Percentiles rank a stretch among this genome's conserved stretches.
These are phyloP conservation scores for Penicillium silybi DNA, from an alignment of 495 filamentous ascomycete species.

Conservation along the genomic window DNA sequence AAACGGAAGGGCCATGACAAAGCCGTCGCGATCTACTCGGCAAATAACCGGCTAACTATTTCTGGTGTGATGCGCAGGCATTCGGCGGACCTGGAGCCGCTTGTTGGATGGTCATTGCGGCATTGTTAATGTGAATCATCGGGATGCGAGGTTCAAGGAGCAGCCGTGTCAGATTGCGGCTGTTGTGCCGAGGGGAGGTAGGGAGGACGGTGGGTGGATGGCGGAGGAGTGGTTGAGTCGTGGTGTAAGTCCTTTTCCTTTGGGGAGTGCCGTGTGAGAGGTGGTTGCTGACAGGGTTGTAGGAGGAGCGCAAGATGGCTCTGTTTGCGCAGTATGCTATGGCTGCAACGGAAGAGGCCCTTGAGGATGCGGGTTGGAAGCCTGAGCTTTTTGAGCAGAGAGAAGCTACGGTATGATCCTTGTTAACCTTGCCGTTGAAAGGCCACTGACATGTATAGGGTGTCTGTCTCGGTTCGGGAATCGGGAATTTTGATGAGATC, in stretches of 20 bases:
- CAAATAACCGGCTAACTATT: neutral
- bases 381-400: conserved; percentile 57
- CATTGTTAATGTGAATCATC: conserved; percentile 62
- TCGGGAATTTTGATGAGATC: conserved; percentile 87
- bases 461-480: conserved; percentile 92
- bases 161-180: conserved; percentile 84
- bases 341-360: conserved; percentile 81
- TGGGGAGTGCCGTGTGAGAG: neutral
- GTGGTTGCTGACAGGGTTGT: conserved; percentile 3
- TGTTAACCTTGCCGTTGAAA: neutral
- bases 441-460: conserved; percentile 44
- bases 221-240: conserved; percentile 71
- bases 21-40: neutral
- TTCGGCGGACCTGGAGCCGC: conserved; percentile 73
- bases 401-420: conserved; percentile 58
- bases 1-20: neutral
- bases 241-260: conserved; percentile 36
- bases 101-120: conserved; percentile 77
- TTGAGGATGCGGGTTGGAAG: conserved; percentile 78
- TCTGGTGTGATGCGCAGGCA: conserved; percentile 42
- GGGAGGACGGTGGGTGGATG: conserved; percentile 61
- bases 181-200: conserved; percentile 62
- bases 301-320: conserved; percentile 86
- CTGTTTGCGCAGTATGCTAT: conserved; percentile 86
- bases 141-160: conserved; percentile 56